Evolutionary conservation across 1,139 yeast species (phyloP), one percentile per base, ranked within the genome.

Genomic region (Debaryomyces psychrophilus): DNA sequence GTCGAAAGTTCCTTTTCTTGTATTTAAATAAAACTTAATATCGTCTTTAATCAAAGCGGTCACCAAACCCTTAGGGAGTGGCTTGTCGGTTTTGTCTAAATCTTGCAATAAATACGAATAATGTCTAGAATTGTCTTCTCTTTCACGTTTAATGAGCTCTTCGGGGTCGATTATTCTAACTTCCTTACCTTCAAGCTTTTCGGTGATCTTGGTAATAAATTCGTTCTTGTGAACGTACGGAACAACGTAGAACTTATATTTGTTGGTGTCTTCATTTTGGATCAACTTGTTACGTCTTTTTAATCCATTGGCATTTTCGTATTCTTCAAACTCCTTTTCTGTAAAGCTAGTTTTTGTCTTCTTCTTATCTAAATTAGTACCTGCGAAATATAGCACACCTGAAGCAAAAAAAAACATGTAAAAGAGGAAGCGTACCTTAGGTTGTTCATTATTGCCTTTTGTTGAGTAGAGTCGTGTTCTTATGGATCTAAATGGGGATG

Each of bases 281-380:
- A 83, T 71, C 43, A 80, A 56, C 46, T 77, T 70, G 43, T 69
- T 64, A 50, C 85, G 75, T 61, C 88, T 73, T 58, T 72, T 83
- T 54, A 83, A 71, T 3, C 85, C 83, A 6, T 76, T 69, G 52
- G 72, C 57, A 41, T 71, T 64, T 52, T 82, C 85, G 49, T 71
- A 70, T 43, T 71, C 73, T 35, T 68, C 58, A 70, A 82, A 85
- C 56, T 87, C 95, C 47, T 76, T 76, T 54, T 83, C 88, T 8
- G 83, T 71, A 26, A 81, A 73, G 17, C 68, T 60, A 31, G 69
- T 81, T 56, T 78, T 79, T 18, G 81, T 81, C 37, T 52, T 59
- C 52, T 73, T 77, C 52, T 78, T 77, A 48, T 82, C 83, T n/a
- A 84, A 73, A 25, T 68, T 67, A 26, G 69, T 67, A 2, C 82